A percentile compares a stretch with the other conserved stretches of the same genome.
Conservation (phyloP, 1,284 basidiomycete genomes). For the Chondrostereum purpureum region DNA sequence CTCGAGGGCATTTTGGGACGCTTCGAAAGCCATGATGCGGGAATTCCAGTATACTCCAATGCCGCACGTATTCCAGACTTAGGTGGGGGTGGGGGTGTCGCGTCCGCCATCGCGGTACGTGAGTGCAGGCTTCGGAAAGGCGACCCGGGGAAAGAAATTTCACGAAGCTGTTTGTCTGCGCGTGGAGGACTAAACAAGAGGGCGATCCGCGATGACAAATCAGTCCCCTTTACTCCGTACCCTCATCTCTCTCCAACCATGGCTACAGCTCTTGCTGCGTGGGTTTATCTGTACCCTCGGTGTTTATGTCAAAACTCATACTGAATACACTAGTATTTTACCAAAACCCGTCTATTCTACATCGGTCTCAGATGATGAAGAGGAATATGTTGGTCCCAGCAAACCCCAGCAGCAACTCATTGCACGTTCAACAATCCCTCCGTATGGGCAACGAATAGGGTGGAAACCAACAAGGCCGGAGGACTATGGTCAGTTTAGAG, state of each 20-base stretch:
- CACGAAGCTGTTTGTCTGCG: background rate
- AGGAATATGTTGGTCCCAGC: constrained; percentile 30
- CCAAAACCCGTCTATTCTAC: constrained; percentile 61
- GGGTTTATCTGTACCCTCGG: background rate
- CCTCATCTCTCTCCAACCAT: background rate
- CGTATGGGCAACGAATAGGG: constrained; percentile 78
- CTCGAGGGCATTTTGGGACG: constrained; percentile 79
- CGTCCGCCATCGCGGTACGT: constrained; percentile 1
- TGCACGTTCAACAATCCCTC: constrained; percentile 54
- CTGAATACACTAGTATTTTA: constrained; percentile 38
- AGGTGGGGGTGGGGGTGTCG: constrained; percentile 10
- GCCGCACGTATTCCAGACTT: constrained; percentile 44
- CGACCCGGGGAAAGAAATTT: background rate
- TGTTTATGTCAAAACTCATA: background rate
- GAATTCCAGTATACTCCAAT: constrained; percentile 64
- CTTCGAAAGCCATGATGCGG: constrained; percentile 66
- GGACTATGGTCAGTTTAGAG: constrained; percentile 68
- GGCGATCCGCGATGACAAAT: background rate
- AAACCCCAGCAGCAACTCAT: constrained; percentile 41
- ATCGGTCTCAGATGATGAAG: constrained; percentile 53
- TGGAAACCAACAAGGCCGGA: constrained; percentile 83
- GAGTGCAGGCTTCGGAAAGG: background rate
- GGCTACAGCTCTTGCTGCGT: background rate
- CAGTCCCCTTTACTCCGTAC: too few species aligned
- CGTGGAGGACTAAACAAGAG: background rate